Evolutionary conservation across 2,329 filamentous ascomycete species (phyloP), one percentile per base, ranked within the genome.

Genomic region (Dactylellina parvicollis): DNA sequence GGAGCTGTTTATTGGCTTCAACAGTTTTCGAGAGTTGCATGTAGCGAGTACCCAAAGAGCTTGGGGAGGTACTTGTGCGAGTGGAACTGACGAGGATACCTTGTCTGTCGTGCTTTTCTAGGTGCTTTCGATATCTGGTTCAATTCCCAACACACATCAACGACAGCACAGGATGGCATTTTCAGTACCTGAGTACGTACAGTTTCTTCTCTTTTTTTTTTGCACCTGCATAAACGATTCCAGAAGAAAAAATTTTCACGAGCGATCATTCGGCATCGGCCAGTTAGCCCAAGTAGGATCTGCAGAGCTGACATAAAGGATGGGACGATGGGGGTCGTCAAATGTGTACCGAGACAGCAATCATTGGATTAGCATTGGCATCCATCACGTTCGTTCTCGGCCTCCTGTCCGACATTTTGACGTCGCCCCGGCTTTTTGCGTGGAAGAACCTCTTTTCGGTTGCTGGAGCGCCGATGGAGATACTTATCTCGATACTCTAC

Each of bases 401-500:
- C 2, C 81, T 90, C 3, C 78, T 89, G 34, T 88, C 89, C 59
- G 90, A 92, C 79, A 76, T 91, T 7, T 87, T 86, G 0, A 79
- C 86, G 24, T 88, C 83, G 34, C 81, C 80, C 0, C 79, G 78
- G n/a, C 82, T 91, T 10, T 92, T 92, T 80, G 79, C 81, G 1
- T 78, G 85, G 64, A 92, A 92, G 80, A 92, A 92, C 79, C 81
- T 84, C 2, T 81, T 92, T 32, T 85, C 88, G 3, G 83, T 91
- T 10, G 84, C 87, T 73, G 86, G 87, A 38, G 85, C 90, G 8
- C 90, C 90, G 0, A 82, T 92, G 67, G 89, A 91, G 79, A 86
- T 89, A 22, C 82, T 92, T 60, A 89, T 93, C 78, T 88, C 85
- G 76, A 81, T 90, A 28, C 81, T 93, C 1, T 92, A 92, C 81